Evolutionary conservation across 176 grass and related monocot species (phyloP).

Genomic region (Paspalum notatum): DNA sequence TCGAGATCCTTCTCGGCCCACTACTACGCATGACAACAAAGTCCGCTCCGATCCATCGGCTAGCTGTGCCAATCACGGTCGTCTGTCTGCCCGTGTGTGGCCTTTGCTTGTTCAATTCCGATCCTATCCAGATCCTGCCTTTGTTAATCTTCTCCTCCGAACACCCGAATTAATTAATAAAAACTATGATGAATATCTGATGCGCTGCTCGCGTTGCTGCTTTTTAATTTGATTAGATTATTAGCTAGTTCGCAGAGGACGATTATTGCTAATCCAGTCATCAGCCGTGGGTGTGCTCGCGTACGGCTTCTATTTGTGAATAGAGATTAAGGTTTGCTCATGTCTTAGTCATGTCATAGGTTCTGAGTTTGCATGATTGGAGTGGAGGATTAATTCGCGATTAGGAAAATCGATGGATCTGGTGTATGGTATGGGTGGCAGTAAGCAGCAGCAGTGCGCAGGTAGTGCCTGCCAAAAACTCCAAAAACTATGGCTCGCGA

Average conservation of each 20-base stretch:
- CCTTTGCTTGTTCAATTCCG: too few species aligned
- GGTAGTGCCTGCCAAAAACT: background rate
- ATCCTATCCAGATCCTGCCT: too few species aligned
- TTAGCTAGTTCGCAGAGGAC: too few species aligned
- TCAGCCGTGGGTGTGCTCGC: background rate
- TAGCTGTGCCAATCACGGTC: slow-evolving; percentile 21
- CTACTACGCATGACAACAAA: too few species aligned
- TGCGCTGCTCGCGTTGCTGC: too few species aligned
- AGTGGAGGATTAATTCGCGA: background rate
- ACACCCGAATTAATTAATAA: too few species aligned
- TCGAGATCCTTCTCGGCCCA: slow-evolving; percentile 37
- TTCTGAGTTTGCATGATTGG: background rate
- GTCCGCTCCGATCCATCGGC: background rate
- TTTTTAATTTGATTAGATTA: too few species aligned
- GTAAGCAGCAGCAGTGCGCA: background rate
- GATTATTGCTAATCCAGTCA: background rate
- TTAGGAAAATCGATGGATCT: background rate
- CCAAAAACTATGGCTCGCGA: background rate
- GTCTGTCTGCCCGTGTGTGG: too few species aligned
- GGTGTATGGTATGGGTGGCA: background rate
- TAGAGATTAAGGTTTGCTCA: background rate
- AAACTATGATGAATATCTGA: too few species aligned
- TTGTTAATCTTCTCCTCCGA: too few species aligned
- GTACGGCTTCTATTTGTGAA: slow-evolving; percentile 6
- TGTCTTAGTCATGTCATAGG: background rate